A percentile compares a stretch with the other conserved stretches of the same genome.
Conservation (phyloP, 495 filamentous ascomycete genomes). For the Neurospora pannonica region DNA sequence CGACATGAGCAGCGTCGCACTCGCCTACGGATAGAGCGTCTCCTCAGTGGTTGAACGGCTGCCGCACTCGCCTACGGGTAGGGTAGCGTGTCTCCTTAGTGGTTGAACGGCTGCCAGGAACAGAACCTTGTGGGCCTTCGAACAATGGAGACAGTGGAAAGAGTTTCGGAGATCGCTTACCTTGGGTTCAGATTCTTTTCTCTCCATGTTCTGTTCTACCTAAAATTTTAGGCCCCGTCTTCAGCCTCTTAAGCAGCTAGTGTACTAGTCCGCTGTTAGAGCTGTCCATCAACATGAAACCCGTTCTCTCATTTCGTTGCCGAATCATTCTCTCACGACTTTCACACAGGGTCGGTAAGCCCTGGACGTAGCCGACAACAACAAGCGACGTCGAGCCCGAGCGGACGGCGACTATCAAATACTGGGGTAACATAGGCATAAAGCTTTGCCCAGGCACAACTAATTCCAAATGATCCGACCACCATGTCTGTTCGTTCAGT, state of each 20-base stretch:
- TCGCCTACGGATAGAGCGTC: background rate
- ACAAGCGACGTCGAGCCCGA: background rate
- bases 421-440: background rate
- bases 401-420: background rate
- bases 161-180: background rate
- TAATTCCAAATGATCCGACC: background rate
- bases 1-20: background rate
- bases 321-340: background rate
- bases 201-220: background rate
- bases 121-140: no score
- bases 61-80: background rate
- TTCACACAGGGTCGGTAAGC: background rate
- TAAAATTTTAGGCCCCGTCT: background rate
- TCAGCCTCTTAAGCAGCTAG: background rate
- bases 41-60: background rate
- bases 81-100: background rate
- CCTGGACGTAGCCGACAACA: background rate
- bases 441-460: background rate
- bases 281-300: background rate
- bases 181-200: background rate
- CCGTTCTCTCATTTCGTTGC: background rate
- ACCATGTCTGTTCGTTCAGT: background rate
- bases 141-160: background rate
- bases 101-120: background rate
- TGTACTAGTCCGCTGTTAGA: background rate